phyloP scores from a whole-genome alignment of 176 grass and related monocot species.

The Raddia distichophylla region DNA sequence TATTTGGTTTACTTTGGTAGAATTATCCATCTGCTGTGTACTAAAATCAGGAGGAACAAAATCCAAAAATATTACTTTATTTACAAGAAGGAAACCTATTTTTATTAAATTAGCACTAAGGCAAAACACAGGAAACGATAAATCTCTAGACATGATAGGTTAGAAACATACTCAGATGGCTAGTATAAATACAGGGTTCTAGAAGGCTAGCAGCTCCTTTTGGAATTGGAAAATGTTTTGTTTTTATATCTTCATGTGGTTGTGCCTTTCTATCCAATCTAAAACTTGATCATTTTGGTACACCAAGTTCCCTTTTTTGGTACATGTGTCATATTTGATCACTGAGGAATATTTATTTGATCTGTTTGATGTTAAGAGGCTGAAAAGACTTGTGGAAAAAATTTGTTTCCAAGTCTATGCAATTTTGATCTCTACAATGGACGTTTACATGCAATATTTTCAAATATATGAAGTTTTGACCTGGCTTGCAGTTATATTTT shows the following conservation, averaged over 20 bases:
- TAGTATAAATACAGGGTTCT: neutral
- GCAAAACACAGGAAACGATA: neutral
- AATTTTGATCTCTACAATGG: neutral
- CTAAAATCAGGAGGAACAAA: neutral
- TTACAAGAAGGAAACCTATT: constrained; percentile 5
- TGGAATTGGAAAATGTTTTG: constrained; percentile 5
- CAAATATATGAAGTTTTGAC: neutral
- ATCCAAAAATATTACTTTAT: neutral
- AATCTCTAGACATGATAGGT: constrained; percentile 9
- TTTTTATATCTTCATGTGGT: neutral
- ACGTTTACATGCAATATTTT: neutral
- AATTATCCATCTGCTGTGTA: neutral
- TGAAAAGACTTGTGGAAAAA: neutral
- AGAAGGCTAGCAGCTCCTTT: constrained; percentile 16
- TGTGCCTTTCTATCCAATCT: neutral
- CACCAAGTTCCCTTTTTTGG: neutral
- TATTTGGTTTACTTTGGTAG: constrained; percentile 17
- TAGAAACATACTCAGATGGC: constrained; percentile 27
- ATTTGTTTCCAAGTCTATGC: neutral
- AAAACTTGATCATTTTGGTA: neutral
- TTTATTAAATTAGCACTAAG: neutral
- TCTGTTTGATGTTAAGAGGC: neutral
- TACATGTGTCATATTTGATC: constrained; percentile 3
- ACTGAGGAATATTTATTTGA: neutral
- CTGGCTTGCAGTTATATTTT: constrained; percentile 16